Percentiles rank a stretch among this genome's conserved stretches.
Conservation (phyloP, 352 stramenopile genomes). For the Pythium aphanidermatum region DNA sequence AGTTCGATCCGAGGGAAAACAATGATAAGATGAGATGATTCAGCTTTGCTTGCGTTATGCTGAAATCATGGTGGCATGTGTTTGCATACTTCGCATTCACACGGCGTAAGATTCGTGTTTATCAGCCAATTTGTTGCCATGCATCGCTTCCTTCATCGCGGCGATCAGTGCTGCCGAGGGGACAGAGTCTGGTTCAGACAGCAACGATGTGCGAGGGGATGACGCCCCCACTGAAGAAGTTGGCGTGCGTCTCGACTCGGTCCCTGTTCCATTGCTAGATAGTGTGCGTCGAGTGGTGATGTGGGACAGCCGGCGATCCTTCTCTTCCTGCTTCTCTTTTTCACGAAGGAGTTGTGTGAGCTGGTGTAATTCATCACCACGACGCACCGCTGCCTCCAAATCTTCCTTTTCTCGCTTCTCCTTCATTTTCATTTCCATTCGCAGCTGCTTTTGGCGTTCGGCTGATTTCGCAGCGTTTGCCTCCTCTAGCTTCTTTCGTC, state of each 20-base stretch:
- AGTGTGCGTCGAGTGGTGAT: constrained; percentile 12
- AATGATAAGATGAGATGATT: too few relatives aligned
- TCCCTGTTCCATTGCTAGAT: constrained; percentile 2
- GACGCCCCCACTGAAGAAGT: constrained; percentile 9
- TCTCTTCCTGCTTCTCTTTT: constrained; percentile 19
- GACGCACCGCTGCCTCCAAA: constrained; percentile 40
- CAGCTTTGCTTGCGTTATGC: too few relatives aligned
- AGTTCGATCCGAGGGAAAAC: too few relatives aligned
- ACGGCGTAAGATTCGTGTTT: too few relatives aligned
- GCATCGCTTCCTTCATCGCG: too few relatives aligned
- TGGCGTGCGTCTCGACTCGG: neutral
- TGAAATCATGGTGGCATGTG: too few relatives aligned
- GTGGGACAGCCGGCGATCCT: constrained; percentile 3
- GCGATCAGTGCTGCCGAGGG: constrained; percentile 1
- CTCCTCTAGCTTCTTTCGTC: constrained; percentile 59
- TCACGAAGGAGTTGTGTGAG: constrained; percentile 22
- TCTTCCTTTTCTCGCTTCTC: constrained; percentile 35
- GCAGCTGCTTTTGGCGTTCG: constrained; percentile 46
- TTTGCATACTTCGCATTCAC: too few relatives aligned
- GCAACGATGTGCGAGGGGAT: constrained; percentile 13
- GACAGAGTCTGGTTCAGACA: constrained; percentile 16
- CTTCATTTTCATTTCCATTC: constrained; percentile 34
- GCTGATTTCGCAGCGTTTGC: constrained; percentile 52
- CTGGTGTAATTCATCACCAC: constrained; percentile 48
- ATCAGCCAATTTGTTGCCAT: too few relatives aligned